These are phyloP conservation scores for Helicocarpus griseus DNA, from an alignment of 2,329 filamentous ascomycete genomes.

Conservation along the genomic window DNA sequence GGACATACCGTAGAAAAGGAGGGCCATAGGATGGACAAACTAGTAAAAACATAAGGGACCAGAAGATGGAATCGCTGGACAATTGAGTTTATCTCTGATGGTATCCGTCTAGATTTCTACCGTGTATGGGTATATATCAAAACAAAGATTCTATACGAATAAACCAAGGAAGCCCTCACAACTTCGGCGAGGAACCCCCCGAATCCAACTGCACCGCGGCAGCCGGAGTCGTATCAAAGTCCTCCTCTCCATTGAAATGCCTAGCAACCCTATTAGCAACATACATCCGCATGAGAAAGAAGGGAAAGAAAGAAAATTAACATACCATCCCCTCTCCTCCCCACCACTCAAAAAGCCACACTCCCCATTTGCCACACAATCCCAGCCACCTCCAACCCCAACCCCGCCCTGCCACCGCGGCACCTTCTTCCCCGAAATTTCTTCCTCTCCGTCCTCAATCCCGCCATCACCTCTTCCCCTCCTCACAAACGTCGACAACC, in stretches of 20 bases:
- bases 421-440: constrained; percentile 13
- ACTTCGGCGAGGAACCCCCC: background rate
- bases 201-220: background rate
- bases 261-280: constrained; percentile 15
- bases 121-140: background rate
- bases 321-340: constrained; percentile 80
- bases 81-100: background rate
- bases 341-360: constrained; percentile 72
- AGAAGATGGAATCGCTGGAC: too few relatives aligned
- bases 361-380: constrained; percentile 69
- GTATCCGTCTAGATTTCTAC: background rate
- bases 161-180: background rate
- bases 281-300: constrained; percentile 7
- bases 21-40: too few relatives aligned
- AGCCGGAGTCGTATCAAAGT: constrained; percentile 26
- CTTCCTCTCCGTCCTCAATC: constrained; percentile 1
- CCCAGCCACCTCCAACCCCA: constrained; percentile 69
- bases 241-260: constrained; percentile 40
- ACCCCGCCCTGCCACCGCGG: constrained; percentile 48
- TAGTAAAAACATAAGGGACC: too few relatives aligned
- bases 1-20: too few relatives aligned
- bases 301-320: constrained; percentile 16
- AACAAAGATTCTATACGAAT: background rate
- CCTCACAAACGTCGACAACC: constrained; percentile 59
- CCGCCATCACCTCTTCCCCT: constrained; percentile 18